Base-by-base conservation (phyloP, 225 moss, liverwort and hornwort genomes). In the Ulota crispa region DNA sequence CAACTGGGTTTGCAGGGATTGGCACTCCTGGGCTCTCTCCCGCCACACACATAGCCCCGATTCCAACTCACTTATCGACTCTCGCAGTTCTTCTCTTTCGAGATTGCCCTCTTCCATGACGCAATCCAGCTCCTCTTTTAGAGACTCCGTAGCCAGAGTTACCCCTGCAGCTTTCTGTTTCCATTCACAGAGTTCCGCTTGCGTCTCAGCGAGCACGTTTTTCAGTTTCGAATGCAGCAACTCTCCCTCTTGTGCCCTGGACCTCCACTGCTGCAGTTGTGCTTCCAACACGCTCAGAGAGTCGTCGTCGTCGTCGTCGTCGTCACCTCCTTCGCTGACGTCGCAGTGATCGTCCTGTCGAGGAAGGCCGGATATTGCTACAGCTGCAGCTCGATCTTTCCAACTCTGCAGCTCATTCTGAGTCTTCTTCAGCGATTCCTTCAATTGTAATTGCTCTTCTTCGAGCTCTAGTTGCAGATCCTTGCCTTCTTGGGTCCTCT, bases 61-160 rank as follows among this genome's bases (percentile, higher is more conserved):
- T 81, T 84, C 78, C 27, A 84, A 57, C 43, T 77, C 84, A 68
- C 32, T 73, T 36, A 87, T 87, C 12, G 84, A 84, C 78, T 67
- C 69, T 45, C 30, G 68, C 16, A 87, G 45, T 74, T 87, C 87
- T 42, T 84, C 84, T 68, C 78, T 84, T 84, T 87, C 87, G 15
- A 84, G 73, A 63, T 54, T 87, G 21, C 78, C 84, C 78, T 87
- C 87, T 70, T 81, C 84, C 34, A 87, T 81, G 77, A 87, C 87
- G 55, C 87, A 87, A 72, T 87, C 84, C 61, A 87, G 69, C 39
- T 87, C 87, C 77, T 87, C 87, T 27, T 84, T 87, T 36, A 87
- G 57, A 55, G 87, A 87, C 55, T 84, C 87, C 54, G 87, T 87
- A 45, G 84, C 87, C 55, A 87, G 32, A 84, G 85, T 61, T 27